Percentiles rank a stretch among this genome's conserved stretches.
These are phyloP conservation scores for Trifolium subterraneum DNA, from an alignment of 306 rosid genomes.

Conservation along the genomic window DNA sequence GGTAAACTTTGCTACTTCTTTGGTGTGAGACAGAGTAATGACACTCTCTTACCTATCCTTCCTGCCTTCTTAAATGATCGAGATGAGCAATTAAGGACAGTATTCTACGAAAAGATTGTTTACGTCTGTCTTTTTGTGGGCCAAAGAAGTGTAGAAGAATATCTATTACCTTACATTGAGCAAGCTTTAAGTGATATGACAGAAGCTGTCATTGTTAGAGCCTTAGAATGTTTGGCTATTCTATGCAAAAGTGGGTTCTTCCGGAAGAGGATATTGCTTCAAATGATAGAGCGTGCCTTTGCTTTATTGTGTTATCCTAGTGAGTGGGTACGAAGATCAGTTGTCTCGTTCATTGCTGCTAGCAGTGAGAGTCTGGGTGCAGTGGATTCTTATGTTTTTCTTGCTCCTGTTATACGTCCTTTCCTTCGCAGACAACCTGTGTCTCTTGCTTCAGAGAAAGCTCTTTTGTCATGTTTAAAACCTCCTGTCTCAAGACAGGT, in stretches of 20 bases:
- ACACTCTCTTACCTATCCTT: conserved; percentile 87
- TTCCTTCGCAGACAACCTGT: conserved; percentile 88
- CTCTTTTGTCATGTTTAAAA: conserved; percentile 79
- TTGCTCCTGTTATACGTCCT: conserved; percentile 88
- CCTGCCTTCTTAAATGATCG: conserved; percentile 97
- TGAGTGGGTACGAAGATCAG: conserved; percentile 90
- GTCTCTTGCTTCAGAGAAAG: conserved; percentile 84
- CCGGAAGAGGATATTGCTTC: conserved; percentile 86
- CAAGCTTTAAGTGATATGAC: conserved; percentile 84
- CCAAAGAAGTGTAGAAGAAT: conserved; percentile 97
- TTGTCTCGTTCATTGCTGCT: conserved; percentile 86
- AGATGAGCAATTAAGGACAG: conserved; percentile 90
- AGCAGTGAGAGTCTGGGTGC: conserved; percentile 91
- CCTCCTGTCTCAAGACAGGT: conserved; percentile 83
- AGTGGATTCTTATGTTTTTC: conserved; percentile 92
- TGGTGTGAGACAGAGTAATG: conserved; percentile 97
- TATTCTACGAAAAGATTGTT: conserved; percentile 89
- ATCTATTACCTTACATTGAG: conserved; percentile 97
- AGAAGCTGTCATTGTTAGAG: conserved; percentile 87
- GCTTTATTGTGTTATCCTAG: conserved; percentile 91
- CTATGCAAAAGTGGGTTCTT: conserved; percentile 80
- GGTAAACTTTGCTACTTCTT: conserved; percentile 92
- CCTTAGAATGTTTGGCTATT: conserved; percentile 85
- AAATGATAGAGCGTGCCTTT: conserved; percentile 91
- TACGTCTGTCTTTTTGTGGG: conserved; percentile 98